Evolutionary conservation across 108 stramenopile genomes (phyloP).

Genomic region (Nitzschia putrida): DNA sequence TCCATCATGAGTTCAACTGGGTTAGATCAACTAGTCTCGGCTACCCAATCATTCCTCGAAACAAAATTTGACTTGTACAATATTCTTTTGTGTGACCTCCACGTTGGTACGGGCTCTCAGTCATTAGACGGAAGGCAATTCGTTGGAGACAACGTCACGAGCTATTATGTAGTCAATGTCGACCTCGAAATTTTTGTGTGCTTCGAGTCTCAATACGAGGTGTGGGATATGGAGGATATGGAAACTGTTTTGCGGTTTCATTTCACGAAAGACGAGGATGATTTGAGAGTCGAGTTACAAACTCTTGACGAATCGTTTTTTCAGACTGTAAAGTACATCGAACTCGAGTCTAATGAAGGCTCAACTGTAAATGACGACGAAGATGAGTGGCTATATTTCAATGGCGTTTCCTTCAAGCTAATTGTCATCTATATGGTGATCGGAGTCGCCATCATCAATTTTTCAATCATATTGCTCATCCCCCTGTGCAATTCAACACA

Average conservation of each 20-base stretch:
- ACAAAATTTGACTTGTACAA: conserved; percentile 6
- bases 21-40: conserved; percentile 5
- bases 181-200: conserved; percentile 3
- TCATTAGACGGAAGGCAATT: conserved; percentile 1
- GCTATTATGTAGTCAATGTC: conserved; percentile 5
- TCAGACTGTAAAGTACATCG: background rate
- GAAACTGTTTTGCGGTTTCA: background rate
- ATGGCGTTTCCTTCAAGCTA: background rate
- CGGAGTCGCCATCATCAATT: conserved; percentile 1
- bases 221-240: background rate
- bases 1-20: background rate
- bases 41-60: conserved; percentile 17
- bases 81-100: conserved; percentile 1
- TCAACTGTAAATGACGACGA: background rate
- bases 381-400: background rate
- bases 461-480: conserved; percentile 3
- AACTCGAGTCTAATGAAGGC: background rate
- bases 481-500: background rate
- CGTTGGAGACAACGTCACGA: background rate
- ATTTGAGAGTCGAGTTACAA: background rate
- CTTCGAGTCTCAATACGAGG: background rate
- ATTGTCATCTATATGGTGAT: background rate
- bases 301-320: conserved; percentile 3
- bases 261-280: background rate
- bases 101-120: background rate